Evolutionary conservation across 352 stramenopile genomes (phyloP).

Genomic region (Pseudoperonospora humuli): DNA sequence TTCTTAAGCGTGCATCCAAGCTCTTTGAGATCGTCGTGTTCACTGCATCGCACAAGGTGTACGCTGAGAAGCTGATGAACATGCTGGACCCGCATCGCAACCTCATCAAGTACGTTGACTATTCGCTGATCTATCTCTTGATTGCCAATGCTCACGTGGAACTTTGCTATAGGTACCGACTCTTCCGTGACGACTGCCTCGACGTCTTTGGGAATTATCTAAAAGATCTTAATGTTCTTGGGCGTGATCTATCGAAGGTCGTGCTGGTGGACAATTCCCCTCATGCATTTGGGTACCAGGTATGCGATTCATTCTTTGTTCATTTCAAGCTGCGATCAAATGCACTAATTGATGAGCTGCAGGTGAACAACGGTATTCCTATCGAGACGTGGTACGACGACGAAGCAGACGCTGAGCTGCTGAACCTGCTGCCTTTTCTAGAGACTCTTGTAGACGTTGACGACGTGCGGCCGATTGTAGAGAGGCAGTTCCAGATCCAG

Average conservation of each 20-base stretch:
- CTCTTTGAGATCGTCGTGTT: slow-evolving; percentile 99
- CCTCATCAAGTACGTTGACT: slow-evolving; percentile 74
- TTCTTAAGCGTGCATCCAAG: slow-evolving; percentile 87
- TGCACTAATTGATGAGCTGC: background rate
- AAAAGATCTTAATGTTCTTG: slow-evolving; percentile 97
- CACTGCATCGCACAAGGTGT: slow-evolving; percentile 92
- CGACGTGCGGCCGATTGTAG: slow-evolving; percentile 86
- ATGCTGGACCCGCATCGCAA: slow-evolving; percentile 91
- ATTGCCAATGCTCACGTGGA: slow-evolving; percentile 3
- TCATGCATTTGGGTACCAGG: slow-evolving; percentile 97
- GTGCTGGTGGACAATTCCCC: slow-evolving; percentile 97
- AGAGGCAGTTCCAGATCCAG: slow-evolving; percentile 88
- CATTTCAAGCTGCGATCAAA: background rate
- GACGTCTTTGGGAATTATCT: slow-evolving; percentile 97
- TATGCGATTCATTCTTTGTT: slow-evolving; percentile 11
- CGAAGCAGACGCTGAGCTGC: slow-evolving; percentile 91
- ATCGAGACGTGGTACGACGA: slow-evolving; percentile 99
- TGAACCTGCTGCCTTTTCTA: slow-evolving; percentile 95
- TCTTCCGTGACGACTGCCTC: slow-evolving; percentile 94
- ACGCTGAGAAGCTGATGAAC: slow-evolving; percentile 96
- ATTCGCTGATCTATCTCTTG: background rate
- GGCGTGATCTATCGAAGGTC: slow-evolving; percentile 86
- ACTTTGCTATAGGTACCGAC: slow-evolving; percentile 61
- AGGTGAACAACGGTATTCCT: slow-evolving; percentile 95
- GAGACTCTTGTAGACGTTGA: slow-evolving; percentile 79